These are phyloP conservation scores for Dendrocalamus latiflorus DNA, from an alignment of 202 grass and related monocot genomes.

Conservation along the genomic window DNA sequence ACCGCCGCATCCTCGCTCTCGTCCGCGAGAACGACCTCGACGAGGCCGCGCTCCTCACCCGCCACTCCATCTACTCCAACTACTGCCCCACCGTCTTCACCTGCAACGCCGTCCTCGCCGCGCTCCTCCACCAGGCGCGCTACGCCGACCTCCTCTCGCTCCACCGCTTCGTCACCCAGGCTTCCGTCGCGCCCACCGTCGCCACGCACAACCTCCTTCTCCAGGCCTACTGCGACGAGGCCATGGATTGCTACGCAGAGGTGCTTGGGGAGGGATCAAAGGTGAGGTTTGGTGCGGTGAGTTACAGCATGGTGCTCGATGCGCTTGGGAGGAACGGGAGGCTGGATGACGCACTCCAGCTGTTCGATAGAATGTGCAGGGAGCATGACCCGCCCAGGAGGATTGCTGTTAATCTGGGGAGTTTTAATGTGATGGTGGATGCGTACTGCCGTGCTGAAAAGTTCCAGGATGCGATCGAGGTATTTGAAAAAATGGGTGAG, in stretches of 20 bases:
- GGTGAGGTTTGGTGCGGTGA: constrained; percentile 54
- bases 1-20: constrained; percentile 72
- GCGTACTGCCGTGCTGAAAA: constrained; percentile 53
- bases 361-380: constrained; percentile 74
- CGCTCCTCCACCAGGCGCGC: constrained; percentile 73
- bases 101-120: constrained; percentile 76
- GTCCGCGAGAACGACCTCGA: constrained; percentile 79
- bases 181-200: constrained; percentile 74
- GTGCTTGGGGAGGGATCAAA: constrained; percentile 61
- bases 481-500: constrained; percentile 67
- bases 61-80: constrained; percentile 98
- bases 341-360: constrained; percentile 50
- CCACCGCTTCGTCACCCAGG: constrained; percentile 93
- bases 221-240: constrained; percentile 78
- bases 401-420: constrained; percentile 70
- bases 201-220: constrained; percentile 85
- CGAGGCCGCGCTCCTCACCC: constrained; percentile 79
- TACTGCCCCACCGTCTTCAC: constrained; percentile 87
- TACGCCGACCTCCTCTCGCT: constrained; percentile 79
- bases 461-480: constrained; percentile 72
- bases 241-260: constrained; percentile 59
- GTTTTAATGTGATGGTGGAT: constrained; percentile 87
- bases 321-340: constrained; percentile 66
- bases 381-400: constrained; percentile 73
- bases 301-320: constrained; percentile 79